Evolutionary conservation across 129 eudicot genomes (phyloP).

Genomic region (Dittrichia graveolens): DNA sequence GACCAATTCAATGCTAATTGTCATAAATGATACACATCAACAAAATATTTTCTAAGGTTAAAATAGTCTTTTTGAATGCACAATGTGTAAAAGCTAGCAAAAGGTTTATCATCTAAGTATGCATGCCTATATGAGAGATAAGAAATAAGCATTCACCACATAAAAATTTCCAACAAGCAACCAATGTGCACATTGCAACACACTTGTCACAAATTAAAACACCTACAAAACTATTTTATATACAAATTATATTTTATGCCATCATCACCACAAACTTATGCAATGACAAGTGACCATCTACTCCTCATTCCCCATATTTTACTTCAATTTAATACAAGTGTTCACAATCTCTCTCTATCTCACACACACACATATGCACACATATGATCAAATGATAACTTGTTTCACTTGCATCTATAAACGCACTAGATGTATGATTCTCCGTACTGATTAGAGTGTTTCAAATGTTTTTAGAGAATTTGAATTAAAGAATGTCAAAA

Average conservation of each 20-base stretch:
- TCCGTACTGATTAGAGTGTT: no score
- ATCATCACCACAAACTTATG: constrained; percentile 7
- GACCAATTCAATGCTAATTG: constrained; percentile 18
- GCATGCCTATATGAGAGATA: no score
- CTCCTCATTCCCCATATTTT: neutral
- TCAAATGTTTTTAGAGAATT: no score
- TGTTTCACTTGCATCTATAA: no score
- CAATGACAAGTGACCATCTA: neutral
- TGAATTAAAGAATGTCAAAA: no score
- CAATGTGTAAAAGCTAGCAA: neutral
- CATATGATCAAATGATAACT: no score
- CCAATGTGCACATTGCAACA: constrained; percentile 15
- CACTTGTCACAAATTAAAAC: constrained; percentile 22
- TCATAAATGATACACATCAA: constrained; percentile 1
- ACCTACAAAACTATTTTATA: neutral
- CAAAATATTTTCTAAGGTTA: constrained; percentile 3
- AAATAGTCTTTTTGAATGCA: neutral
- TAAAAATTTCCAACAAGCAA: constrained; percentile 16
- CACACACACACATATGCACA: no score
- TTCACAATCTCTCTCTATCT: neutral
- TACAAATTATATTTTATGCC: neutral
- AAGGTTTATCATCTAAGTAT: no score
- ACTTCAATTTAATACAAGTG: neutral
- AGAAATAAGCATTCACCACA: neutral
- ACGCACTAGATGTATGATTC: no score